Conservation (phyloP, 345 rosid genomes). For the Populus nigra region DNA sequence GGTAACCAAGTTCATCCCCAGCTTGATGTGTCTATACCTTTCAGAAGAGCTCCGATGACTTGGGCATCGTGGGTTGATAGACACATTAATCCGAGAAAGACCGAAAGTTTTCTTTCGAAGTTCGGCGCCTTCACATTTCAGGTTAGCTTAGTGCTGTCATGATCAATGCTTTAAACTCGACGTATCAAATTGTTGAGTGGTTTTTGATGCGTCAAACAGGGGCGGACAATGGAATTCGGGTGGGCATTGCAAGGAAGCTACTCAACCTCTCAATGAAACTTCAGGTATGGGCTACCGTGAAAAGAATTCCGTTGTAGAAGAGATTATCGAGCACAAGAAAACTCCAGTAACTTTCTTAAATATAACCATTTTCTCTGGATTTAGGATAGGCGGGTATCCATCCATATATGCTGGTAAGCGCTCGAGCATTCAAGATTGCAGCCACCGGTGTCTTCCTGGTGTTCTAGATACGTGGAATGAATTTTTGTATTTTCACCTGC, state of each 20-base stretch:
- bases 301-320: constrained; percentile 50
- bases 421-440: constrained; percentile 68
- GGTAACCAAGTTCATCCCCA: constrained; percentile 59
- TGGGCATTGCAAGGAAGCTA: constrained; percentile 74
- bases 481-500: constrained; percentile 61
- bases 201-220: constrained; percentile 28
- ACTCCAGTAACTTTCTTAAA: constrained; percentile 65
- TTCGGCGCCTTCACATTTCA: constrained; percentile 85
- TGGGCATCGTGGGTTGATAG: constrained; percentile 94
- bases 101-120: constrained; percentile 76
- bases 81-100: constrained; percentile 57
- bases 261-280: constrained; percentile 47
- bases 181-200: neutral
- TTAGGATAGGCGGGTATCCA: constrained; percentile 77
- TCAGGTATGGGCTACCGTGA: constrained; percentile 30
- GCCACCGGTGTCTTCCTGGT: constrained; percentile 98
- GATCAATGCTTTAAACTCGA: neutral
- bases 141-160: constrained; percentile 39
- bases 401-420: constrained; percentile 47
- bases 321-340: constrained; percentile 62
- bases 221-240: constrained; percentile 94
- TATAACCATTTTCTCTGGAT: constrained; percentile 56
- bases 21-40: constrained; percentile 72
- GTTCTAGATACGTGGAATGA: constrained; percentile 92
- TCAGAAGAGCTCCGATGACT: constrained; percentile 67